These are phyloP conservation scores for Saturnispora sekii DNA, from an alignment of 805 yeast genomes.

Conservation along the genomic window DNA sequence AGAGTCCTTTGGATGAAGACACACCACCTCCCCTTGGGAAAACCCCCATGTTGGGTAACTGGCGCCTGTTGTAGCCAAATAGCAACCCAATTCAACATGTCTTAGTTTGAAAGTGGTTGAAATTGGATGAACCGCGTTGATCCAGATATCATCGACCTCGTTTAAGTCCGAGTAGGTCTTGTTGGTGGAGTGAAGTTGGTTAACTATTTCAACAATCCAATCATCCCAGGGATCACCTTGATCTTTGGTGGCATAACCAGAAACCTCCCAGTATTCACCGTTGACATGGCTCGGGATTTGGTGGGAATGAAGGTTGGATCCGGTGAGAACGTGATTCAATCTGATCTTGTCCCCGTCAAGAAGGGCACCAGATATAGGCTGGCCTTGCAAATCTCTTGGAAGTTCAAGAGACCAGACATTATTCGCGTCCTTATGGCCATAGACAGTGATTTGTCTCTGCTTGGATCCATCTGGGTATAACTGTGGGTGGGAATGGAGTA, in stretches of 20 bases:
- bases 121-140: conserved; percentile 57
- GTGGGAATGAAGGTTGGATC: conserved; percentile 66
- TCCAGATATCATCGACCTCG: conserved; percentile 31
- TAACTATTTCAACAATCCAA: conserved; percentile 64
- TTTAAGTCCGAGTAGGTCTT: conserved; percentile 16
- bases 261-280: conserved; percentile 43
- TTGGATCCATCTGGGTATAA: conserved; percentile 83
- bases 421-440: conserved; percentile 83
- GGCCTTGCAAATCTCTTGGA: conserved; percentile 24
- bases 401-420: conserved; percentile 54
- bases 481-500: conserved; percentile 82
- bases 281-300: conserved; percentile 53
- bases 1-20: conserved; percentile 37
- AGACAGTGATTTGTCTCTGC: conserved; percentile 94
- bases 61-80: conserved; percentile 74
- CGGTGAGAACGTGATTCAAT: conserved; percentile 51
- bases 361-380: conserved; percentile 24
- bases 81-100: conserved; percentile 64
- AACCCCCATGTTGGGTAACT: conserved; percentile 95
- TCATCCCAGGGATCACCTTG: conserved; percentile 67
- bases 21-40: conserved; percentile 84
- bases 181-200: conserved; percentile 34
- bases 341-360: conserved; percentile 54
- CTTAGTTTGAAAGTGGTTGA: conserved; percentile 74
- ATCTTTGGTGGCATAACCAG: conserved; percentile 60